Conservation (phyloP, 2,329 filamentous ascomycete species). For the Aureobasidium sp. region DNA sequence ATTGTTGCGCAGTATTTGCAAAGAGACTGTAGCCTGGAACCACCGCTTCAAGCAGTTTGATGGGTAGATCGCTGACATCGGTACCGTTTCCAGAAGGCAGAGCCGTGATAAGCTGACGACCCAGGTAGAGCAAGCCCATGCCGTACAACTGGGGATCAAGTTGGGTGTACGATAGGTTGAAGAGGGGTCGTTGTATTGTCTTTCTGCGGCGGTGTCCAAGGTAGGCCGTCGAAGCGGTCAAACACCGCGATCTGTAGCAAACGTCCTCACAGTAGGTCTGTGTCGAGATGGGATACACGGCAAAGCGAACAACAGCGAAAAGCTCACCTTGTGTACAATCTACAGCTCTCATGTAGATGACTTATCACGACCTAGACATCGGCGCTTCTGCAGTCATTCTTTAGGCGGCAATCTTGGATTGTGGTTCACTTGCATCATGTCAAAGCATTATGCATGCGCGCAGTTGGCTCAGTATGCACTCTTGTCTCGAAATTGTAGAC, state of each 20-base stretch:
- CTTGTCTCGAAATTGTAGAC: not conserved
- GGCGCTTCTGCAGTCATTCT: not conserved
- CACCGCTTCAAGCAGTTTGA: slow-evolving; percentile 41
- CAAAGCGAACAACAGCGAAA: not conserved
- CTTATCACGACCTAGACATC: not conserved
- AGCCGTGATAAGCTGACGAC: slow-evolving; percentile 1
- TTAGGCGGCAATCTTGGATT: not conserved
- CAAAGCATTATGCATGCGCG: not conserved
- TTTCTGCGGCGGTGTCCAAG: not conserved
- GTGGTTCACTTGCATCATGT: not conserved
- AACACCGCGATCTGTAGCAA: not conserved
- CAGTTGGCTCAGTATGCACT: not conserved
- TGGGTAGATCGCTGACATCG: slow-evolving; percentile 31
- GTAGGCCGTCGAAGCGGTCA: not conserved
- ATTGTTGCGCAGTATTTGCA: slow-evolving; percentile 34
- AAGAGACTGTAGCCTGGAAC: slow-evolving; percentile 44
- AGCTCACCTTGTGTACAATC: not conserved
- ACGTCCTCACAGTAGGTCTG: not conserved
- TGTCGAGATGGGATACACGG: not conserved
- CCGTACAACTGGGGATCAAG: not conserved
- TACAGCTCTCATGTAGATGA: not conserved
- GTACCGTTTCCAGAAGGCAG: slow-evolving; percentile 7
- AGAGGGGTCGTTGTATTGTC: too few species aligned
- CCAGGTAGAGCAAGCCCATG: slow-evolving; percentile 16
- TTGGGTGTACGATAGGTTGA: not conserved